Evolutionary conservation across 2,329 filamentous ascomycete species (phyloP), one percentile per base, ranked within the genome.

Genomic region (Aspergillus fijiensis): DNA sequence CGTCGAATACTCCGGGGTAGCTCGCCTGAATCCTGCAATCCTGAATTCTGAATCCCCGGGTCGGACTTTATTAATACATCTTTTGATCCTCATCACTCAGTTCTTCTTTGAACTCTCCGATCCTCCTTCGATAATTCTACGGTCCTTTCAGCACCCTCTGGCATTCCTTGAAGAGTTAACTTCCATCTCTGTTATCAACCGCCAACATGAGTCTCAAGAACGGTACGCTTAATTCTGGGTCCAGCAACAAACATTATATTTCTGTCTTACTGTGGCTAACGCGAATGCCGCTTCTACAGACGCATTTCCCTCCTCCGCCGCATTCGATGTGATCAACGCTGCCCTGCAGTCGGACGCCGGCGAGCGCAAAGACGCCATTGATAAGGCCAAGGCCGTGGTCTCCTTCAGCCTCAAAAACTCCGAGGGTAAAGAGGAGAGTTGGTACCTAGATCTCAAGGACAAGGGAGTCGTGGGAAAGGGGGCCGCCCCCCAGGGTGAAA

Each of bases 401-500:
- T 89, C 89, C 62, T 98, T 99, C 81, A 92, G 87, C 57, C 82
- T 99, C 67, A 98, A 96, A 85, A 99, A 99, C 84, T 78, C 82
- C 60, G 84, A 84, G 25, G 92, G 91, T 70, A 86, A 93, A 77
- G 88, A 87, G 60, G 87, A 91, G 72, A 90, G 87, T 80, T 99
- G 95, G 95, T 87, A 96, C 81, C 91, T 99, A 69, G 95, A 99
- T 77, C 87, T 99, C 63, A 97, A 97, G 84, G 85, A 96, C 72
- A 89, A 88, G 63, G 95, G 95, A 65, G 85, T 84, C 58, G 93
- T 96, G 48, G 89, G 85, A 70, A 89, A 89, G 74, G 95, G 95
- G 58, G 75, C 85, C 27, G 84, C 84, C 33, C 86, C 87, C 12
- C 76, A 77, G 57, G 89, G 89, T 69, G 85, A 85, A 68, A 96